Evolutionary conservation across 345 rosid species (phyloP), one percentile per base, ranked within the genome.

Genomic region (Eutrema yunnanense): DNA sequence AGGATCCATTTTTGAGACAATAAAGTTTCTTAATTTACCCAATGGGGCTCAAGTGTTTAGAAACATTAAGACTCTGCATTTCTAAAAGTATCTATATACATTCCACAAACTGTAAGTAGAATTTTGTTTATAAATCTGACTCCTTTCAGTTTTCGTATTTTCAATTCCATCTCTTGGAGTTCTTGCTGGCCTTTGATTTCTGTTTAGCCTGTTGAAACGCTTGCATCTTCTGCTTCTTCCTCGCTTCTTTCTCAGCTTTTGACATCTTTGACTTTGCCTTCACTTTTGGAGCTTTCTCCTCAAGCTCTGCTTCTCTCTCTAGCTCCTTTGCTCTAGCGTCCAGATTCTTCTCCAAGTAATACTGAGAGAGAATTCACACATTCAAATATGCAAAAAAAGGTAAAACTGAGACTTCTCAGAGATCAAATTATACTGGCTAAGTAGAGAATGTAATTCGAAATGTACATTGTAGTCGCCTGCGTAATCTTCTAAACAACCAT

Each of bases 211-310:
- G 90, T 72, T 91, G 99, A 49, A 89, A 95, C 4, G 97, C 92
- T 81, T 89, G 86, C 85, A 84, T 55, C 80, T 86, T 91, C 77
- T 91, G 97, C 71, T 94, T 91, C 96, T 91, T 94, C 78, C 86
- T 74, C n/a, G 89, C 99, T 37, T 85, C 99, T 84, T 91, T 94
- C 84, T 91, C 97, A 0, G 96, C 97, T 84, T 91, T 91, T 14
- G 99, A 91, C 99, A 95, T 89, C 88, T 95, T 95, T 11, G 97
- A 95, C 79, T 91, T 95, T 13, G 99, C 88, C 79, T 95, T 95
- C 29, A 82, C 78, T 86, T 95, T 95, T 4, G 99, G 97, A 42
- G 96, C 96, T 86, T 85, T 95, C 69, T 85, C 93, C 56, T 89
- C 90, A 0, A 95, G 86, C 73, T 88, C 95, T 3, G 84, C 88